These are phyloP conservation scores for Colletotrichum siamense DNA, from an alignment of 2,329 filamentous ascomycete genomes.

Conservation along the genomic window DNA sequence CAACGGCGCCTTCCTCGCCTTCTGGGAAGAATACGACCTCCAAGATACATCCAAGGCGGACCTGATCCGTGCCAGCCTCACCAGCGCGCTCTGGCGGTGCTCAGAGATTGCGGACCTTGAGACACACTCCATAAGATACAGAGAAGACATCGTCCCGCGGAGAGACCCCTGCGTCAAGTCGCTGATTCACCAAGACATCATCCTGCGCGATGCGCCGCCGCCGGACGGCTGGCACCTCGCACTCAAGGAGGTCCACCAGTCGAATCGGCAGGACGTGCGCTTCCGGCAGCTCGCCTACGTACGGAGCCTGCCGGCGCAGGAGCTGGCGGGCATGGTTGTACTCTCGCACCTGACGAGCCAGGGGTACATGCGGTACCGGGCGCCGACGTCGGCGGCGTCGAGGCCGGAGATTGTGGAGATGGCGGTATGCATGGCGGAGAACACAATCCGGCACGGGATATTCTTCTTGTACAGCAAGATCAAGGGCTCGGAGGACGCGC, in stretches of 20 bases:
- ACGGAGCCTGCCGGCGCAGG: neutral
- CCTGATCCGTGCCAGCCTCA: neutral
- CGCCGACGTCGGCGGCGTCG: neutral
- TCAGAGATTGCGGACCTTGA: conserved; percentile 18
- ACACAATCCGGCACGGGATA: conserved; percentile 17
- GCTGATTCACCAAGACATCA: conserved; percentile 16
- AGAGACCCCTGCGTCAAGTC: conserved; percentile 14
- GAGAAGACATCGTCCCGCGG: conserved; percentile 1
- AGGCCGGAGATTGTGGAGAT: conserved; percentile 17
- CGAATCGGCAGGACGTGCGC: conserved; percentile 5
- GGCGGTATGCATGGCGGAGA: conserved; percentile 19
- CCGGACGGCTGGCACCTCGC: conserved; percentile 14
- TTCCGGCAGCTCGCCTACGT: conserved; percentile 10
- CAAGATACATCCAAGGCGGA: neutral
- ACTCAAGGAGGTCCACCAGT: conserved; percentile 11
- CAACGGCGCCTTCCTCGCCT: conserved; percentile 4
- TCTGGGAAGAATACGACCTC: conserved; percentile 15
- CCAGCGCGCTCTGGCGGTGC: conserved; percentile 18
- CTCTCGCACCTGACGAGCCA: conserved; percentile 13
- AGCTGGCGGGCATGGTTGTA: conserved; percentile 16
- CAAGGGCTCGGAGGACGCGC: neutral
- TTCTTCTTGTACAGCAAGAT: conserved; percentile 19
- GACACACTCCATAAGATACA: conserved; percentile 15
- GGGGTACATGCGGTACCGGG: conserved; percentile 12
- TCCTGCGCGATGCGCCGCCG: conserved; percentile 3